These are phyloP conservation scores for Blastocrithidia nonstop DNA, from an alignment of 208 protist genomes.

Conservation along the genomic window DNA sequence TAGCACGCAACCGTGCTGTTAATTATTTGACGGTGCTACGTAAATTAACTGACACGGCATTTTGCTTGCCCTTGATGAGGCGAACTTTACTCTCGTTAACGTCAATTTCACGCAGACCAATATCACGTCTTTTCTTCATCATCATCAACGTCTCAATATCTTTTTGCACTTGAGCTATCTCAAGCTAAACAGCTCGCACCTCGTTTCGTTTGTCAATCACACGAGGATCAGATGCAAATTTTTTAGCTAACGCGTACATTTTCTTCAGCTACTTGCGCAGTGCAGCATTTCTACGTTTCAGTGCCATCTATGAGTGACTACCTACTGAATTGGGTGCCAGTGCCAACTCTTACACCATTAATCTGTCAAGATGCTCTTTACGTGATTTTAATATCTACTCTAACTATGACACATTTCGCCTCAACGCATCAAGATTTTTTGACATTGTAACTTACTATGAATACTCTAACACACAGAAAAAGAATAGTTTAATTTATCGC, in stretches of 20 bases:
- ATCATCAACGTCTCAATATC: constrained; percentile 45
- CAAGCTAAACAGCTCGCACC: constrained; percentile 21
- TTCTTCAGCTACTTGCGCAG: constrained; percentile 18
- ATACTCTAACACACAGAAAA: no score
- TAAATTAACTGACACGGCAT: constrained; percentile 20
- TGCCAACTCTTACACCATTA: neutral
- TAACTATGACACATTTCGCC: neutral
- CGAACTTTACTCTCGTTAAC: constrained; percentile 17
- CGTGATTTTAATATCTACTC: neutral
- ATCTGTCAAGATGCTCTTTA: neutral
- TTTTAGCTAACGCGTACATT: constrained; percentile 10
- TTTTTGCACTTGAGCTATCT: constrained; percentile 26
- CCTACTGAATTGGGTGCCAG: neutral
- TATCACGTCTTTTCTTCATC: constrained; percentile 30
- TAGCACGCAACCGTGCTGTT: constrained; percentile 20
- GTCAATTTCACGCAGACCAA: constrained; percentile 28
- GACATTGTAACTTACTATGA: no score
- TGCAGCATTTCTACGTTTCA: constrained; percentile 18
- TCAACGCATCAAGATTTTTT: neutral
- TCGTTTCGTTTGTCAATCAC: constrained; percentile 55
- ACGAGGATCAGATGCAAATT: constrained; percentile 21
- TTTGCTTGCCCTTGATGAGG: constrained; percentile 22
- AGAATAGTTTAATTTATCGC: no score
- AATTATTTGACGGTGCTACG: constrained; percentile 24
- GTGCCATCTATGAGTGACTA: constrained; percentile 9